These are phyloP conservation scores for Lachancea sp. DNA, from an alignment of 805 yeast species.

Conservation along the genomic window DNA sequence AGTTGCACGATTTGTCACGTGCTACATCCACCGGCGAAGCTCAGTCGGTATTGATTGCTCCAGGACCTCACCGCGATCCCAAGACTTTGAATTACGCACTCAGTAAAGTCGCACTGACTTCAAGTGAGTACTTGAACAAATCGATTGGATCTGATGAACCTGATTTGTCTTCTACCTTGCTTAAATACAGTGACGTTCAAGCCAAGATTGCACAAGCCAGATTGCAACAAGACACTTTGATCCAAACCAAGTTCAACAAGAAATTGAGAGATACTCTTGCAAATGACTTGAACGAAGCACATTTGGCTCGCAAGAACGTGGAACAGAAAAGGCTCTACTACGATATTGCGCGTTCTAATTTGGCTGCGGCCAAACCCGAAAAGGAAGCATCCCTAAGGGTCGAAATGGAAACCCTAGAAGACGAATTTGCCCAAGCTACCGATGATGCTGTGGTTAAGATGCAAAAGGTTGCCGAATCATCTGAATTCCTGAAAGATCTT, in stretches of 20 bases:
- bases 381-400: conserved; percentile 70
- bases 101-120: conserved; percentile 60
- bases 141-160: conserved; percentile 36
- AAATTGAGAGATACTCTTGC: conserved; percentile 57
- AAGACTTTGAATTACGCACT: conserved; percentile 80
- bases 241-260: conserved; percentile 61
- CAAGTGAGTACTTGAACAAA: conserved; percentile 31
- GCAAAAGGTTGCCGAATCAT: conserved; percentile 70
- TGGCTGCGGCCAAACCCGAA: conserved; percentile 48
- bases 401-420: conserved; percentile 78
- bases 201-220: conserved; percentile 76
- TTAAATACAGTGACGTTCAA: conserved; percentile 62
- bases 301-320: conserved; percentile 64
- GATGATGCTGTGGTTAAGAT: conserved; percentile 80
- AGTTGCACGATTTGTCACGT: conserved; percentile 60
- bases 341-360: conserved; percentile 64
- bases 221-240: conserved; percentile 72
- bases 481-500: conserved; percentile 61
- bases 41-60: conserved; percentile 59
- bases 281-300: conserved; percentile 54
- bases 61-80: conserved; percentile 45
- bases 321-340: conserved; percentile 72
- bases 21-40: conserved; percentile 80
- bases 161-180: conserved; percentile 55
- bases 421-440: conserved; percentile 81